Conservation (phyloP, 2,329 filamentous ascomycete species). For the Sporothrix phasma region DNA sequence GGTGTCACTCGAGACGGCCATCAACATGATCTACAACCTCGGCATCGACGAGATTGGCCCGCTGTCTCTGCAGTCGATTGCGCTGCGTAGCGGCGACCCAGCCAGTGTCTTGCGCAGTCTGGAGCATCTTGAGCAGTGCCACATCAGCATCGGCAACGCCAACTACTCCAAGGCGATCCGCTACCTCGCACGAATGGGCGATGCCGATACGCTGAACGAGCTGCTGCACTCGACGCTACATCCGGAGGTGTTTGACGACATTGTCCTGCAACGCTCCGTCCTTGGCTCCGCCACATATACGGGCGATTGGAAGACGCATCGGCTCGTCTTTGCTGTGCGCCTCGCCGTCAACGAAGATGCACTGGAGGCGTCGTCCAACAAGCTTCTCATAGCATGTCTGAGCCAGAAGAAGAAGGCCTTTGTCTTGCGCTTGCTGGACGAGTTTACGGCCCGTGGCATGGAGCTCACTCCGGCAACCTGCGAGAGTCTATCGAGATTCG, state of each 20-base stretch:
- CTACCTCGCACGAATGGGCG: conserved; percentile 49
- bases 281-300: conserved; percentile 27
- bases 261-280: conserved; percentile 31
- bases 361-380: conserved; percentile 26
- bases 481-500: conserved; percentile 22
- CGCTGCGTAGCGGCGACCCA: conserved; percentile 49
- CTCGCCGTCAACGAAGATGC: conserved; percentile 26
- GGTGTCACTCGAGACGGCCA: conserved; percentile 60
- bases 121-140: conserved; percentile 47
- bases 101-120: conserved; percentile 50
- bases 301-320: conserved; percentile 33
- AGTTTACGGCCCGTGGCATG: conserved; percentile 29
- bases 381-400: conserved; percentile 26
- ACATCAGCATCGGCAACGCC: conserved; percentile 52
- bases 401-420: conserved; percentile 19
- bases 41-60: conserved; percentile 65
- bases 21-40: conserved; percentile 59
- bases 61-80: conserved; percentile 67
- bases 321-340: conserved; percentile 37
- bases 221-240: conserved; percentile 43
- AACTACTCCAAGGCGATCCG: conserved; percentile 57
- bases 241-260: conserved; percentile 45
- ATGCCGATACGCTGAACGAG: conserved; percentile 38
- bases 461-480: conserved; percentile 23
- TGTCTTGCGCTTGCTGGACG: conserved; percentile 29